These are phyloP conservation scores for Capsicum chinense DNA, from an alignment of 257 asterid species.

Conservation along the genomic window DNA sequence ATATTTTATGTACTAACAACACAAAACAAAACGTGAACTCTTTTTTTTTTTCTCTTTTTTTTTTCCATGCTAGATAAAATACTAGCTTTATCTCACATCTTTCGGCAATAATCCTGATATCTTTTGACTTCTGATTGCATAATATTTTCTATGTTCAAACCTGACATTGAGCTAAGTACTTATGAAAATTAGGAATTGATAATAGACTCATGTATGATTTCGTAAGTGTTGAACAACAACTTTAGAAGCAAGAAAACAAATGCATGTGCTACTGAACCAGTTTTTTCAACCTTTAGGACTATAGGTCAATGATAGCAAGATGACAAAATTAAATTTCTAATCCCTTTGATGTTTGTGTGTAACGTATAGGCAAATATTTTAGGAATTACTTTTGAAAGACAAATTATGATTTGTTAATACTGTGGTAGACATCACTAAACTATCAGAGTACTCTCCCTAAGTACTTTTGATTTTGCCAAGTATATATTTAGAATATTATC, in stretches of 20 bases:
- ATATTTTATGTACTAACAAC: no score
- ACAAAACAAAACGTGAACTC: no score
- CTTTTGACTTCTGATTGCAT: background rate
- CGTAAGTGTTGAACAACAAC: background rate
- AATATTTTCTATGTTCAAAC: constrained; percentile 1
- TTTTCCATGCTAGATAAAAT: background rate
- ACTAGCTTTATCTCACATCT: background rate
- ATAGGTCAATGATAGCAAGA: background rate
- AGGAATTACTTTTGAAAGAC: background rate
- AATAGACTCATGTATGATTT: background rate
- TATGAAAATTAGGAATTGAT: constrained; percentile 11
- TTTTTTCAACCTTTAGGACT: background rate
- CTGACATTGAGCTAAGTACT: background rate
- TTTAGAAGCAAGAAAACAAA: constrained; percentile 20
- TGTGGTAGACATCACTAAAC: background rate
- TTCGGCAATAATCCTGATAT: background rate
- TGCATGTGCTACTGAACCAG: constrained; percentile 16
- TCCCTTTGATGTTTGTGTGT: background rate
- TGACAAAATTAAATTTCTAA: background rate
- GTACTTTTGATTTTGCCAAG: background rate
- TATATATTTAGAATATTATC: background rate
- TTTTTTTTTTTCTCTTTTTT: background rate
- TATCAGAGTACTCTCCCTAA: background rate
- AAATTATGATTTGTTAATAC: background rate
- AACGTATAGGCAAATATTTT: background rate